Evolutionary conservation across 352 stramenopile genomes (phyloP).

Genomic region (Phytophthora hybrid): DNA sequence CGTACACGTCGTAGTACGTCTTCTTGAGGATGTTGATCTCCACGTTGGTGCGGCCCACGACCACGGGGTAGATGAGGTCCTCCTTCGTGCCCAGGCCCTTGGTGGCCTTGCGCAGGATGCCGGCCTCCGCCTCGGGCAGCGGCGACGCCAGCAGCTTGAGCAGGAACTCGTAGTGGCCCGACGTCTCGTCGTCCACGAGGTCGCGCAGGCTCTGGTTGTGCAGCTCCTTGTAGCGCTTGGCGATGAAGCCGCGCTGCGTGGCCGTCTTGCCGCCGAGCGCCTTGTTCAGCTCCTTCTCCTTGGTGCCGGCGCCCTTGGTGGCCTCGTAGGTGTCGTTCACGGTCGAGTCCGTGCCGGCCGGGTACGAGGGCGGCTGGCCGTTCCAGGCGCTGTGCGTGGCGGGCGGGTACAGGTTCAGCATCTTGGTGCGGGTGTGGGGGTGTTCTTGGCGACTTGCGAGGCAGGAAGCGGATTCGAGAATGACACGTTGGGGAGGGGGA

Average conservation of each 20-base stretch:
- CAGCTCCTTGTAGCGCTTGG: slow-evolving; percentile 77
- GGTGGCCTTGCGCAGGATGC: slow-evolving; percentile 70
- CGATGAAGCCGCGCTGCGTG: slow-evolving; percentile 70
- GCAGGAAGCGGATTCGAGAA: slow-evolving; percentile 31
- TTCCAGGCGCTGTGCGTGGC: slow-evolving; percentile 73
- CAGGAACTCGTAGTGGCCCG: slow-evolving; percentile 73
- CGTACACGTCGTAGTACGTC: slow-evolving; percentile 74
- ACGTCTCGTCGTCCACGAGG: slow-evolving; percentile 69
- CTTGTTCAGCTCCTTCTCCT: slow-evolving; percentile 65
- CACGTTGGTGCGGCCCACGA: slow-evolving; percentile 70
- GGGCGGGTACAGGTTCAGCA: slow-evolving; percentile 86
- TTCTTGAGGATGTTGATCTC: slow-evolving; percentile 89
- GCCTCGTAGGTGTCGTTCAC: slow-evolving; percentile 72
- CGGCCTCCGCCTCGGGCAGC: slow-evolving; percentile 69
- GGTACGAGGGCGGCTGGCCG: slow-evolving; percentile 52
- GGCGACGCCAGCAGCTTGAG: slow-evolving; percentile 62
- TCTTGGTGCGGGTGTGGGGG: slow-evolving; percentile 28
- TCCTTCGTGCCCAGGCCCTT: slow-evolving; percentile 74
- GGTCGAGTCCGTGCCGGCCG: slow-evolving; percentile 58
- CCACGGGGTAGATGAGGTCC: slow-evolving; percentile 69
- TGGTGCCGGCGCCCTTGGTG: slow-evolving; percentile 73
- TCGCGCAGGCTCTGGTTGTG: slow-evolving; percentile 66
- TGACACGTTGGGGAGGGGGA: not conserved
- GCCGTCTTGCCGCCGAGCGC: slow-evolving; percentile 71
- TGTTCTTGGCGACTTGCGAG: slow-evolving; percentile 27